Conservation (phyloP, 176 grass and related monocot species). For the Cymbopogon citratus region DNA sequence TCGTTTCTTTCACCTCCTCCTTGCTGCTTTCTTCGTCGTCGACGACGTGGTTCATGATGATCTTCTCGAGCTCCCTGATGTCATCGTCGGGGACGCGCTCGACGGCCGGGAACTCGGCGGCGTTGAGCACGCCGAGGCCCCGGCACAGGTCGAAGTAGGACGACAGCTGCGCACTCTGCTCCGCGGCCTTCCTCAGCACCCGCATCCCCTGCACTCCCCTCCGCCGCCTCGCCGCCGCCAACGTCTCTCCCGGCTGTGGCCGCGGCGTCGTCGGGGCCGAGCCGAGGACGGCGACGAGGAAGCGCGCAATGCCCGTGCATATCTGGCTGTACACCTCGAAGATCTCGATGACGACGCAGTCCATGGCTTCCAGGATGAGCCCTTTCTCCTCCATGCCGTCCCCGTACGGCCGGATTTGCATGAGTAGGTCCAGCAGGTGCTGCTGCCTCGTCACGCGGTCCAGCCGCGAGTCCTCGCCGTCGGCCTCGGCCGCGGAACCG, state of each 20-base stretch:
- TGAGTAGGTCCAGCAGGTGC: constrained; percentile 67
- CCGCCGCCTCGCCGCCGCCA: constrained; percentile 23
- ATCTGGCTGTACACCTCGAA: constrained; percentile 92
- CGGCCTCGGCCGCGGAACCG: background rate
- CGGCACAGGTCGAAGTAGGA: constrained; percentile 76
- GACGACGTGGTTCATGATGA: constrained; percentile 50
- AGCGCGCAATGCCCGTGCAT: constrained; percentile 67
- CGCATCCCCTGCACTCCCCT: constrained; percentile 48
- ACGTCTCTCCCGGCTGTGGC: constrained; percentile 6
- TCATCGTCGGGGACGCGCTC: constrained; percentile 73
- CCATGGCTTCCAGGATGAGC: constrained; percentile 80
- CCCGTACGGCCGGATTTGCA: constrained; percentile 75
- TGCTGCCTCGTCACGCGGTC: constrained; percentile 51
- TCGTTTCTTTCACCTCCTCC: background rate
- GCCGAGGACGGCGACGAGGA: constrained; percentile 56
- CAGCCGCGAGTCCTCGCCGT: constrained; percentile 41
- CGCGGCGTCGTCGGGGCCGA: constrained; percentile 21
- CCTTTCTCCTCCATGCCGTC: constrained; percentile 69
- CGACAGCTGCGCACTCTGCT: constrained; percentile 56
- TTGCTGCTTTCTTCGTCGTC: background rate
- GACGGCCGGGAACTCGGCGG: constrained; percentile 55
- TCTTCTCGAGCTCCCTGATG: constrained; percentile 68
- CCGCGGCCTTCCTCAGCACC: constrained; percentile 52
- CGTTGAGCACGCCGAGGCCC: constrained; percentile 55
- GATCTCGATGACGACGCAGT: constrained; percentile 83